Evolutionary conservation across 805 yeast species (phyloP).

Genomic region (Saturnispora sanitii): DNA sequence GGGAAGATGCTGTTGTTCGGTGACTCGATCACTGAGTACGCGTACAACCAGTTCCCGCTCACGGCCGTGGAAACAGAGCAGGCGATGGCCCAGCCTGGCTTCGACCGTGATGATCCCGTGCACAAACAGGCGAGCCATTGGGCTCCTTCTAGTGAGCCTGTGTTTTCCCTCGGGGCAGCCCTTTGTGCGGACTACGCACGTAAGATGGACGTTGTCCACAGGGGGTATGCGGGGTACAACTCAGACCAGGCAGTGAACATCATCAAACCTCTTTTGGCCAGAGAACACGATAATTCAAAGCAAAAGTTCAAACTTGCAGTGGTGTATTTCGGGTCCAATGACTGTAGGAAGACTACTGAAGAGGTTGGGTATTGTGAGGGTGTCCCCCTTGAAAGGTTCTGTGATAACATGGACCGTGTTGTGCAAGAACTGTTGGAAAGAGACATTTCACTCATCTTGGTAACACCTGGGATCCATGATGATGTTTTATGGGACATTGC

Average conservation of each 20-base stretch:
- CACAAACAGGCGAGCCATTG: background rate
- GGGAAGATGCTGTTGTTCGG: conserved; percentile 24
- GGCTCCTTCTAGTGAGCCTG: conserved; percentile 6
- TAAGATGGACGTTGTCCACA: conserved; percentile 51
- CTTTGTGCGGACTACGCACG: conserved; percentile 37
- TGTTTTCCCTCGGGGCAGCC: conserved; percentile 23
- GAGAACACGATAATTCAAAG: conserved; percentile 36
- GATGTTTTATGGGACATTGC: conserved; percentile 29
- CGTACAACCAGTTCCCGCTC: conserved; percentile 18
- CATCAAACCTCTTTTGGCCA: conserved; percentile 35
- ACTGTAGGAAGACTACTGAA: conserved; percentile 29
- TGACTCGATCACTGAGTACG: conserved; percentile 27
- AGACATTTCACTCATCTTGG: conserved; percentile 42
- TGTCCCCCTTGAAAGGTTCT: conserved; percentile 43
- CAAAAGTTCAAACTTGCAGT: conserved; percentile 33
- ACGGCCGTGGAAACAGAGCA: background rate
- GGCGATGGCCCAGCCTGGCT: background rate
- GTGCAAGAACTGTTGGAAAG: conserved; percentile 30
- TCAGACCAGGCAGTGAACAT: conserved; percentile 7
- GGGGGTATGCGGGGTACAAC: conserved; percentile 75
- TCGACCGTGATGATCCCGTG: conserved; percentile 6
- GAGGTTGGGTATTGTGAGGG: conserved; percentile 30
- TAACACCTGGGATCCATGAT: conserved; percentile 58
- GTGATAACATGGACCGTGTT: conserved; percentile 37
- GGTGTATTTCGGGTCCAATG: conserved; percentile 76